Evolutionary conservation across 1,284 basidiomycete species (phyloP), one percentile per base, ranked within the genome.

Genomic region (Rhodotorula glutinis): DNA sequence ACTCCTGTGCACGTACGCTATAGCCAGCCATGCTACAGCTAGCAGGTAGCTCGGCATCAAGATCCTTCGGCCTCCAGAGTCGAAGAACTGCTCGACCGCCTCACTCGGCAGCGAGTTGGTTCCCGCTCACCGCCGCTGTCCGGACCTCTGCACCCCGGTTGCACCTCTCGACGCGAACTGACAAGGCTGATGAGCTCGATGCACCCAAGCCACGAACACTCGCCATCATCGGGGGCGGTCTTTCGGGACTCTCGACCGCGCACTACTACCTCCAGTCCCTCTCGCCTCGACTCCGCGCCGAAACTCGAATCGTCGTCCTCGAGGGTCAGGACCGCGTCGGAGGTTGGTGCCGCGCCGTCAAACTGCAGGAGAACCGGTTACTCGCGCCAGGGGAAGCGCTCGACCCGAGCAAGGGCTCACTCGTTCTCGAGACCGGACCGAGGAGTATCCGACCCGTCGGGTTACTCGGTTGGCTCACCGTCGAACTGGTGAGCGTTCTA

Each of bases 391-490:
- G 90, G 87, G 23, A 38, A 80, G 51, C 51, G 29, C 53, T 47
- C 58, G 7, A 13, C 29, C 3, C 29, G 29, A 74, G 3, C 73
- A 80, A 27, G 82, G 80, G 2, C 33, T 76, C 78, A 54, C 82
- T 89, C 17, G 74, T 89, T 8, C 80, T 94, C 23, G 92, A 96
- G 80, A 83, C 84, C 40, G 92, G 92, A 0, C 92, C 92, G 43
- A 81, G 92, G 49, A 92, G 89, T 23, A 80, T 95, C 29, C 81
- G 91, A 43, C 90, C 91, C 0, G 86, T 86, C 67, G 85, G 88
- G 2, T 83, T 84, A 66, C 80, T 85, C 49, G 80, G 80, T 1
- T 79, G 80, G 49, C 71, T 78, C 0, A 76, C 77, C 5, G 81
- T 94, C 67, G 88, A 92, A 75, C 78, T 97, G 78, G 92, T 92